Evolutionary conservation across 2,329 filamentous ascomycete species (phyloP), one percentile per base, ranked within the genome.

Genomic region (Aspergillus aculeatus): DNA sequence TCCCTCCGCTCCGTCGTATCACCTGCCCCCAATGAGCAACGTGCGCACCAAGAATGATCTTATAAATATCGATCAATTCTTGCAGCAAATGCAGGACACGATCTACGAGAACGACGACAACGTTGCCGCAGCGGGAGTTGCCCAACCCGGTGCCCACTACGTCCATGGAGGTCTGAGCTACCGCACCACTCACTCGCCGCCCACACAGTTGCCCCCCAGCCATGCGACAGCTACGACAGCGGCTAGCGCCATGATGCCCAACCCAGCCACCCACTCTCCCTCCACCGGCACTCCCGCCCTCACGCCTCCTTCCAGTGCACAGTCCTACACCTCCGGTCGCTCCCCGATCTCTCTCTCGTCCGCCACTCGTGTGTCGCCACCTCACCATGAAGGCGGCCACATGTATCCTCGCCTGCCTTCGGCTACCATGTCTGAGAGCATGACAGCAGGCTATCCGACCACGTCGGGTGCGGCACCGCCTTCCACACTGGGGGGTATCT

Each of bases 41-140:
- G 84, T 96, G 58, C 88, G 94, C 71, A 97, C 93, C 52, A 96
- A 98, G 84, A 92, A 87, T 74, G 95, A 99, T 74, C 83, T 99
- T 48, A 82, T 96, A 74, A 92, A 96, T 74, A 93, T 98, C 71
- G 95, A 98, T 75, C 90, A 92, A 72, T 91, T 98, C 75, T 85
- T 99, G 57, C 92, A 96, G 78, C 92, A 97, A 78, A 94, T 98
- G 83, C 93, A 97, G 78, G 88, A 89, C 65, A 97, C 94, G 50
- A 92, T 98, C 52, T 98, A 98, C 73, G 95, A 98, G 79, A 96
- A 89, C 75, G 88, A 92, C 57, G 91, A 88, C 68, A 89, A 92
- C 54, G 89, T 92, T 32, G 91, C 91, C 2, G 86, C 87, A 12
- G 89, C 89, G 48, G 90, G 91, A 59, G 85, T 96, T 60, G 89